A percentile compares a stretch with the other conserved stretches of the same genome.
Conservation (phyloP, 805 yeast species). For the Jamesozyma jinghongensis region DNA sequence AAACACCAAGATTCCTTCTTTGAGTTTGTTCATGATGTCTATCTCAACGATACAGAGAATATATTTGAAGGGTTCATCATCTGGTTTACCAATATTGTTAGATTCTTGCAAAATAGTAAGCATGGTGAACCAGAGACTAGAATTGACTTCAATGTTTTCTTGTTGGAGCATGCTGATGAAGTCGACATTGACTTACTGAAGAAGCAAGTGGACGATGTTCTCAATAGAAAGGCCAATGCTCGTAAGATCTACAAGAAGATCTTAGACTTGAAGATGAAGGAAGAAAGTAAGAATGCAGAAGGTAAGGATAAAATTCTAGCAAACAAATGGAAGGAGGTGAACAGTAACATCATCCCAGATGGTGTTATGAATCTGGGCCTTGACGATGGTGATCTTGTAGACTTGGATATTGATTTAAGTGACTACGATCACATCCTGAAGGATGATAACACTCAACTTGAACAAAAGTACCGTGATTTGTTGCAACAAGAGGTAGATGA, state of each 20-base stretch:
- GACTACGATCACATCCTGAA: slow-evolving; percentile 19
- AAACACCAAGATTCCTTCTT: slow-evolving; percentile 67
- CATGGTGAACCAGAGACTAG: slow-evolving; percentile 31
- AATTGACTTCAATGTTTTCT: slow-evolving; percentile 37
- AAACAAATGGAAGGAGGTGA: slow-evolving; percentile 37
- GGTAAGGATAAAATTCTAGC: slow-evolving; percentile 27
- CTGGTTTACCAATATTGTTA: slow-evolving; percentile 66
- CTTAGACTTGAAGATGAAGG: slow-evolving; percentile 18
- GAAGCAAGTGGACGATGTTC: slow-evolving; percentile 33
- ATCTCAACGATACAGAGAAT: slow-evolving; percentile 61
- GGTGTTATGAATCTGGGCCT: slow-evolving; percentile 40
- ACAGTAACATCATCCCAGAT: slow-evolving; percentile 34
- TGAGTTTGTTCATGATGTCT: slow-evolving; percentile 72
- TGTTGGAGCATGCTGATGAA: slow-evolving; percentile 18
- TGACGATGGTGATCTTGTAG: slow-evolving; percentile 41
- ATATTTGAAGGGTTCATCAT: slow-evolving; percentile 60
- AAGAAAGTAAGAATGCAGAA: slow-evolving; percentile 9
- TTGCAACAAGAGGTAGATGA: slow-evolving; percentile 12
- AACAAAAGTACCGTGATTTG: slow-evolving; percentile 26
- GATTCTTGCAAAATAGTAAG: slow-evolving; percentile 55
- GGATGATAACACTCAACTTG: slow-evolving; percentile 20
- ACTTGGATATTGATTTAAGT: slow-evolving; percentile 29
- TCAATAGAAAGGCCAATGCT: slow-evolving; percentile 30
- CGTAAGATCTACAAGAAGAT: slow-evolving; percentile 27
- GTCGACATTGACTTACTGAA: slow-evolving; percentile 26